These are phyloP conservation scores for Cytidiella melzeri DNA, from an alignment of 768 basidiomycete species.

Conservation along the genomic window DNA sequence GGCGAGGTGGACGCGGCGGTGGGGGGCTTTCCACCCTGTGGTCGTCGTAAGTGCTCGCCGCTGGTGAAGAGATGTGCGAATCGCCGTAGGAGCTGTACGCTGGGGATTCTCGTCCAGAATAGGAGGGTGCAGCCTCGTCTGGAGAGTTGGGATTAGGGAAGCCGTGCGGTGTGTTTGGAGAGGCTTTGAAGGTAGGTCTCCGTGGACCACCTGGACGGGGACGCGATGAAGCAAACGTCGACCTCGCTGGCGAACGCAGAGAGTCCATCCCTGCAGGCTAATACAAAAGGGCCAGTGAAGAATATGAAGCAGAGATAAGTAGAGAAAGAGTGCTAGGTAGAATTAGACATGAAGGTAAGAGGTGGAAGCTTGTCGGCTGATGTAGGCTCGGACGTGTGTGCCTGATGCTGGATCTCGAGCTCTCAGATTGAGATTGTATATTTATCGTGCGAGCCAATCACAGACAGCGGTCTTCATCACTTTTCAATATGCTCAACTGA, in stretches of 20 bases:
- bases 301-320: neutral
- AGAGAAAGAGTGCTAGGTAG: neutral
- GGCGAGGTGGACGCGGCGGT: neutral
- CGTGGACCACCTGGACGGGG: neutral
- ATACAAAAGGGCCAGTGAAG: neutral
- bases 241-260: neutral
- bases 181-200: neutral
- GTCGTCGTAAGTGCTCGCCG: neutral
- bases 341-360: conserved; percentile 1
- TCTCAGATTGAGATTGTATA: too few relatives aligned
- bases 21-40: too few relatives aligned
- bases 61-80: neutral
- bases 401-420: too few relatives aligned
- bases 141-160: neutral
- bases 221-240: neutral
- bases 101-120: conserved; percentile 3
- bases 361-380: too few relatives aligned
- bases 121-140: neutral
- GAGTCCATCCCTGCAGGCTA: neutral
- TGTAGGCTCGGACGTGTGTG: too few relatives aligned
- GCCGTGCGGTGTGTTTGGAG: neutral
- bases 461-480: too few relatives aligned
- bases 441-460: too few relatives aligned
- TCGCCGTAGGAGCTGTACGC: neutral
- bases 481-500: too few relatives aligned